A percentile compares a stretch with the other conserved stretches of the same genome.
Conservation (phyloP, 768 basidiomycete species). For the Boletus fagicola region DNA sequence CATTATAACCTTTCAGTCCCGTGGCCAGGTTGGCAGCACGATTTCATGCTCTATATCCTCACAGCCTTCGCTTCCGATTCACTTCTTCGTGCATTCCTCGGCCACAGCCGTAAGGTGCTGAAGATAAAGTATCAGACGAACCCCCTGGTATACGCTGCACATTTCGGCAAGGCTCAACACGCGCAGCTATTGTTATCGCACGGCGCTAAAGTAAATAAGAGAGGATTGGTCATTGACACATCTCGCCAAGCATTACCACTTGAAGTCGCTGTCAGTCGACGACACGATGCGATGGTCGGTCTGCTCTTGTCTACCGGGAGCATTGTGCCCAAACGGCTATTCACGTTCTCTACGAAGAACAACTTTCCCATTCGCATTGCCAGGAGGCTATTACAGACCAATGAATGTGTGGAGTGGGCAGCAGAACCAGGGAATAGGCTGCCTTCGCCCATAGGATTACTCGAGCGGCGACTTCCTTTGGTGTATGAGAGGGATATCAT, state of each 20-base stretch:
- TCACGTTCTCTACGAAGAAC: not conserved
- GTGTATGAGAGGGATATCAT: conserved; percentile 6
- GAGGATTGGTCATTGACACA: conserved; percentile 2
- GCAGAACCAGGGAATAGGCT: not conserved
- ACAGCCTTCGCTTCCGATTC: not conserved
- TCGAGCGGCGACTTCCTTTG: conserved; percentile 1
- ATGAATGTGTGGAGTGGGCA: conserved; percentile 12
- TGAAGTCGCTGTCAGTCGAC: conserved; percentile 7
- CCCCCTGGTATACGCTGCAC: conserved; percentile 12
- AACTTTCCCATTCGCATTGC: conserved; percentile 4
- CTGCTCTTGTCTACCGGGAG: conserved; percentile 2
- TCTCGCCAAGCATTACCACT: conserved; percentile 3
- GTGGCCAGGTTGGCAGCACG: conserved; percentile 3
- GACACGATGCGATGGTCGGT: not conserved
- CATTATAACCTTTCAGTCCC: not conserved
- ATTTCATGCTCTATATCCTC: conserved; percentile 12
- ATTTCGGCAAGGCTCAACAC: conserved; percentile 6
- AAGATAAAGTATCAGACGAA: not conserved
- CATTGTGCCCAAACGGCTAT: conserved; percentile 1
- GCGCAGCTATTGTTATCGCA: not conserved
- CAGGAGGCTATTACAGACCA: conserved; percentile 5
- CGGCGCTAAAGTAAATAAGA: conserved; percentile 6
- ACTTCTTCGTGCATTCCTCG: conserved; percentile 6
- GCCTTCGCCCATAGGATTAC: not conserved
- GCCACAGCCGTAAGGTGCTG: not conserved